Conservation (phyloP, 495 filamentous ascomycete genomes). For the Cercophora newfieldiana region DNA sequence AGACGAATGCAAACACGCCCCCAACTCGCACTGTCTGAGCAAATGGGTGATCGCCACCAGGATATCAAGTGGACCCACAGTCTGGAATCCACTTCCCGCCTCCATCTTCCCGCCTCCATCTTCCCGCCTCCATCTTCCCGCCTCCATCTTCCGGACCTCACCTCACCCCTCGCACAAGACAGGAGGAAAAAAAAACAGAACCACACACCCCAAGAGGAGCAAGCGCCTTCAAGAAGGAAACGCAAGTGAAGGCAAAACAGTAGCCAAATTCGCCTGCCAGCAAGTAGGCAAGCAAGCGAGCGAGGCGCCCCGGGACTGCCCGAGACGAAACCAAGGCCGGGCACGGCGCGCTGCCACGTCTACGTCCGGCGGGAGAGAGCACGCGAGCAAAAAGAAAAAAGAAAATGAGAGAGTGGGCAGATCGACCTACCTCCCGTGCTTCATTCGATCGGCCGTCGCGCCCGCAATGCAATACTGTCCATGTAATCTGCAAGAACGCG, state of each 20-base stretch:
- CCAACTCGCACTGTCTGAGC: not conserved
- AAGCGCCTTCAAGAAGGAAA: not conserved
- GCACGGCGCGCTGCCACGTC: too few relatives aligned
- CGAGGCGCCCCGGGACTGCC: not conserved
- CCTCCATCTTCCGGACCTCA: not conserved
- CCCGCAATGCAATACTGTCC: not conserved
- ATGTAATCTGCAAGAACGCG: not conserved
- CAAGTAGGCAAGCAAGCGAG: too few relatives aligned
- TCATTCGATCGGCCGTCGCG: not conserved
- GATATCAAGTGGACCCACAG: not conserved
- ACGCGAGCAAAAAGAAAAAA: too few relatives aligned
- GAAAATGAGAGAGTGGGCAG: too few relatives aligned
- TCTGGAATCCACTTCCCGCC: not conserved
- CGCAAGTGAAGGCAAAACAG: too few relatives aligned
- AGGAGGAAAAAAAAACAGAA: not conserved
- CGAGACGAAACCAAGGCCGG: not conserved
- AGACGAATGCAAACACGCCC: too few relatives aligned
- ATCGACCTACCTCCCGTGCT: not conserved
- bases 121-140: not conserved
- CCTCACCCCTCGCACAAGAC: not conserved
- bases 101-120: not conserved
- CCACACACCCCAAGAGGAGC: too few relatives aligned
- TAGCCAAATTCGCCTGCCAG: too few relatives aligned
- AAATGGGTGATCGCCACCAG: not conserved
- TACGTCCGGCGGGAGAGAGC: too few relatives aligned